Evolutionary conservation across 441 rosid species (phyloP).

Genomic region (Breynia disticha): DNA sequence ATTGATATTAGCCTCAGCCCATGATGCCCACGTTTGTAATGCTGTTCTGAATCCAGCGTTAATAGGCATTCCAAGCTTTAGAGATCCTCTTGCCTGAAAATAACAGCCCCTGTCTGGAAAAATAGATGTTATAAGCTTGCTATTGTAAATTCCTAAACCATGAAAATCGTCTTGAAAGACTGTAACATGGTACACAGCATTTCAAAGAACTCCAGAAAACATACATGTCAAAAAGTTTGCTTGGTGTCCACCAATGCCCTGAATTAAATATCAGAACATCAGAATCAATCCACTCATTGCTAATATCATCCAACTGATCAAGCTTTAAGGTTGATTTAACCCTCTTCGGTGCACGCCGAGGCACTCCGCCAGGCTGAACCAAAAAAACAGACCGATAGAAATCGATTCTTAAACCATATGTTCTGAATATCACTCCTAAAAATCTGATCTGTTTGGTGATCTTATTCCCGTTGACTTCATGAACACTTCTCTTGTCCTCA

Average conservation of each 20-base stretch:
- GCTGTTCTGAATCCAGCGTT: constrained; percentile 41
- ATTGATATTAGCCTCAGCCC: constrained; percentile 48
- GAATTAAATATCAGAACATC: constrained; percentile 59
- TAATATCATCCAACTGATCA: constrained; percentile 50
- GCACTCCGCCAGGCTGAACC: constrained; percentile 41
- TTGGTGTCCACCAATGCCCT: constrained; percentile 75
- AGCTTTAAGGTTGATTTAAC: constrained; percentile 46
- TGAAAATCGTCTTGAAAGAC: too few species aligned
- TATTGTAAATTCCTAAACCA: not conserved
- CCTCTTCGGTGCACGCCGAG: constrained; percentile 53
- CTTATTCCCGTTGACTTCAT: constrained; percentile 48
- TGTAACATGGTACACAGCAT: too few species aligned
- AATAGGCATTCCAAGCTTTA: constrained; percentile 66
- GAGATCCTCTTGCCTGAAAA: constrained; percentile 53
- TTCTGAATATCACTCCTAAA: constrained; percentile 42
- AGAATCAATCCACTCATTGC: constrained; percentile 62
- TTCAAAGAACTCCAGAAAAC: constrained; percentile 10
- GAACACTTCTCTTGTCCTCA: constrained; percentile 49
- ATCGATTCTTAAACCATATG: constrained; percentile 39
- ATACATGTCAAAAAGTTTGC: constrained; percentile 64
- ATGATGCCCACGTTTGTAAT: constrained; percentile 53
- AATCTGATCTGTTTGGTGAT: constrained; percentile 48
- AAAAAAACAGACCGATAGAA: constrained; percentile 60
- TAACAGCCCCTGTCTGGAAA: constrained; percentile 70
- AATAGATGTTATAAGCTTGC: constrained; percentile 22